Base-by-base conservation (phyloP, 345 rosid species). In the Eutrema japonicum region DNA sequence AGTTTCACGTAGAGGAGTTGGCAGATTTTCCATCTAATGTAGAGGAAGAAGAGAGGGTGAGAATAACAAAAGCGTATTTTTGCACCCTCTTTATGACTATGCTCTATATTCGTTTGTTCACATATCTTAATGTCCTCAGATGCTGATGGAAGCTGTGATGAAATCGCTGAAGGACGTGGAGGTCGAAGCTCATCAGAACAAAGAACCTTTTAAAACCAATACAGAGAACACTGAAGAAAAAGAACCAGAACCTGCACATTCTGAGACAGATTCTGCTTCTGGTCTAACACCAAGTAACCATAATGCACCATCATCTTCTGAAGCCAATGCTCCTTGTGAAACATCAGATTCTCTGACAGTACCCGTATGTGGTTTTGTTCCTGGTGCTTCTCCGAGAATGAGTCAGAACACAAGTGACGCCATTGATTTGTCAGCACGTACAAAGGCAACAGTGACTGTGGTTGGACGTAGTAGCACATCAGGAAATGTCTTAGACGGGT, bases 41-140 rank as follows among this genome's bases (percentile, higher is more conserved):
- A 36, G 91, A 87, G 82, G 96, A 89, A 83, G 97, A 94, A 83
- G 98, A 91, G 75, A 83, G 83, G 88, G 98, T 88, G 66, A 82
- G 85, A 52, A 13, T 26, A 72, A 37, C 27, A 51, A 47, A 46
- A 8, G 14, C 33, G 14, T 10, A 30, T 49, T 59, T 51, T 58
- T 7, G 35, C 67, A 57, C 50, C 29, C 43, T 55, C 30, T 38
- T 36, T 4, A 48, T 27, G 13, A 68, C 8, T 10, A 37, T 54
- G 27, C 45, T 60, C 58, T 30, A 16, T 38, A 63, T 33, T 69
- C 8, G 2, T 13, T 26, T 61, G 48, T 59, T 46, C 42, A 75
- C 45, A 64, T 60, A 11, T 68, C 58, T 26, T 77, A 35, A 56
- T 50, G 60, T 8, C 65, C 64, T 66, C 88, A 89, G 98, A 93